A percentile compares a stretch with the other conserved stretches of the same genome.
Evolutionary conservation across 106 monocot species (phyloP).

Genomic region (Triglochin maritima): DNA sequence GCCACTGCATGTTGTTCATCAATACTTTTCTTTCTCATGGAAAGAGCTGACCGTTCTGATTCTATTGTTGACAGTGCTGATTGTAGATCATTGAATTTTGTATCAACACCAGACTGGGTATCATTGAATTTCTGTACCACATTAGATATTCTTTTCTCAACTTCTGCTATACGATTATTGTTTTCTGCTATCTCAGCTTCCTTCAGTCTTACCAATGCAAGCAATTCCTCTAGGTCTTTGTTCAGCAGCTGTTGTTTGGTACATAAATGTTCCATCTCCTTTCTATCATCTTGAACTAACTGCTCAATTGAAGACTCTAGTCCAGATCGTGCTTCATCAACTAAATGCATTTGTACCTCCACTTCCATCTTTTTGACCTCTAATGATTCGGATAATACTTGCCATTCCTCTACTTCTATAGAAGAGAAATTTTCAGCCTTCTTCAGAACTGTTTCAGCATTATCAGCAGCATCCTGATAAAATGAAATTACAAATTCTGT

Average conservation of each 20-base stretch:
- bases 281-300: constrained; percentile 63
- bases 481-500: neutral
- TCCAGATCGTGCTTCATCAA: constrained; percentile 53
- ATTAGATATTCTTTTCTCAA: constrained; percentile 53
- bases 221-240: constrained; percentile 63
- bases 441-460: constrained; percentile 44
- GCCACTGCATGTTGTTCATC: constrained; percentile 41
- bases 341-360: constrained; percentile 41
- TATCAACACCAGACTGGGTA: constrained; percentile 44
- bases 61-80: constrained; percentile 30
- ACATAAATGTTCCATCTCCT: constrained; percentile 47
- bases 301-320: constrained; percentile 47
- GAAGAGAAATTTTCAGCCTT: constrained; percentile 44
- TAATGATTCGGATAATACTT: constrained; percentile 47
- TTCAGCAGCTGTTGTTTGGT: constrained; percentile 34
- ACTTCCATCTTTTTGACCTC: constrained; percentile 54
- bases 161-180: constrained; percentile 46
- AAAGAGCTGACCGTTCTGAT: constrained; percentile 31
- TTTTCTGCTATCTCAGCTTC: constrained; percentile 74
- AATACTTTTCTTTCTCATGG: constrained; percentile 52
- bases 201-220: constrained; percentile 62
- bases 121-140: constrained; percentile 45
- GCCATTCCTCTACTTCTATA: constrained; percentile 61
- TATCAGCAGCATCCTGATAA: constrained; percentile 53
- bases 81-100: constrained; percentile 30